These are phyloP conservation scores for Yamadazyma diddensiae DNA, from an alignment of 1,139 yeast species.

Conservation along the genomic window DNA sequence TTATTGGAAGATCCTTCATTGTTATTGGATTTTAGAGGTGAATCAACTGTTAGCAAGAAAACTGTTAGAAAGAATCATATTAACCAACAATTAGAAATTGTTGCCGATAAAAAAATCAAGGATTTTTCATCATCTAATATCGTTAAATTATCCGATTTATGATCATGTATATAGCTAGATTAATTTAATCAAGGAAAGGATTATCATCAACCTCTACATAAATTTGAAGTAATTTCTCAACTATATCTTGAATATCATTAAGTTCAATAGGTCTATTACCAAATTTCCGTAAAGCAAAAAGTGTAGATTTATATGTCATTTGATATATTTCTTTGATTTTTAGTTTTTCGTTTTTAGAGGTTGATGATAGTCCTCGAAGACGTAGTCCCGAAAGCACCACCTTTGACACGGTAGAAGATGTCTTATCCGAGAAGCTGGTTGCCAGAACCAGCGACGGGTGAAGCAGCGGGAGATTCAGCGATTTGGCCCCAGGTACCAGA, in stretches of 20 bases:
- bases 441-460: no score
- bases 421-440: conserved; percentile 26
- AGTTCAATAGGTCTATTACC: conserved; percentile 18
- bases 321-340: conserved; percentile 41
- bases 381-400: conserved; percentile 41
- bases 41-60: conserved; percentile 17
- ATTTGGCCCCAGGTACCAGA: no score
- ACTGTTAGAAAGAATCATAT: conserved; percentile 25
- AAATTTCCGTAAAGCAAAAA: conserved; percentile 40
- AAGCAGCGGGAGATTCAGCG: no score
- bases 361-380: conserved; percentile 36
- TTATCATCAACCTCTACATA: conserved; percentile 29
- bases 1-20: conserved; percentile 42
- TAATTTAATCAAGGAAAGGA: conserved; percentile 12
- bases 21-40: conserved; percentile 37
- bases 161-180: conserved; percentile 8
- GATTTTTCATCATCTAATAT: conserved; percentile 16
- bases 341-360: conserved; percentile 27
- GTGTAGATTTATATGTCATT: conserved; percentile 40
- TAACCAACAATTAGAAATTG: conserved; percentile 29
- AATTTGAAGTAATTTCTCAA: conserved; percentile 34
- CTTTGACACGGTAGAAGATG: conserved; percentile 32
- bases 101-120: conserved; percentile 23
- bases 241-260: conserved; percentile 35
- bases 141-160: conserved; percentile 17